A percentile compares a stretch with the other conserved stretches of the same genome.
Conservation (phyloP, 352 stramenopile species). For the Phytophthora tentaculata region DNA sequence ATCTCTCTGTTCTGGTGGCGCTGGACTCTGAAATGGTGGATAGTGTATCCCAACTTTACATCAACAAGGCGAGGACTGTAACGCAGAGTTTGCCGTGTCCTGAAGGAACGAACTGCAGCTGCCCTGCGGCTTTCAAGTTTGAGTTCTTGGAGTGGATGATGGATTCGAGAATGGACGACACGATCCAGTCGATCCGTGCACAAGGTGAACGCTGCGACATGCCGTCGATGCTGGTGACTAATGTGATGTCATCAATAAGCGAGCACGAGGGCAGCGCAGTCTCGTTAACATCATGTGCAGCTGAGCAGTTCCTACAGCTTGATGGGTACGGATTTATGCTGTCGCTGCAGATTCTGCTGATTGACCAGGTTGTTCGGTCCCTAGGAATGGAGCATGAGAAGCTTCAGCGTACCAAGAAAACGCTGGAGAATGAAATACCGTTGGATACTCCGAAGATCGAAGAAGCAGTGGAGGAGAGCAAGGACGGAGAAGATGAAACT, state of each 20-base stretch:
- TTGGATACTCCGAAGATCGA: constrained; percentile 4
- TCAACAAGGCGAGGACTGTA: constrained; percentile 73
- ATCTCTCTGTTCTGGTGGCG: constrained; percentile 76
- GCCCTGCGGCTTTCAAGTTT: constrained; percentile 73
- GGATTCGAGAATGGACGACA: constrained; percentile 69
- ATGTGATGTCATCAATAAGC: constrained; percentile 50
- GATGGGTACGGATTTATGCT: constrained; percentile 75
- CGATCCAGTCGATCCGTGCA: constrained; percentile 65
- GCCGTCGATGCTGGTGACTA: constrained; percentile 67
- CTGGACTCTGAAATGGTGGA: constrained; percentile 81
- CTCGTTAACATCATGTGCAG: constrained; percentile 25
- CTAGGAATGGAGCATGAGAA: constrained; percentile 65
- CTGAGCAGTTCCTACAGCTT: constrained; percentile 71
- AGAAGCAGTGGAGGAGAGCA: not conserved
- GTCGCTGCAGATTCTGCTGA: constrained; percentile 81
- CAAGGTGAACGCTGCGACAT: constrained; percentile 80
- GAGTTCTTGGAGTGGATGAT: constrained; percentile 88
- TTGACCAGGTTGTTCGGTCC: constrained; percentile 77
- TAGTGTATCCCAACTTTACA: constrained; percentile 77
- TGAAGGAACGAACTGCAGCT: constrained; percentile 75
- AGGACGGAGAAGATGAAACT: constrained; percentile 13
- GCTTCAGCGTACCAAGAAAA: constrained; percentile 39
- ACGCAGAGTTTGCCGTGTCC: constrained; percentile 73
- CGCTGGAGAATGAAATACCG: constrained; percentile 24
- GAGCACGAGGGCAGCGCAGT: constrained; percentile 29